phyloP scores from a whole-genome alignment of 306 rosid species.

The Prunus fruticosa region DNA sequence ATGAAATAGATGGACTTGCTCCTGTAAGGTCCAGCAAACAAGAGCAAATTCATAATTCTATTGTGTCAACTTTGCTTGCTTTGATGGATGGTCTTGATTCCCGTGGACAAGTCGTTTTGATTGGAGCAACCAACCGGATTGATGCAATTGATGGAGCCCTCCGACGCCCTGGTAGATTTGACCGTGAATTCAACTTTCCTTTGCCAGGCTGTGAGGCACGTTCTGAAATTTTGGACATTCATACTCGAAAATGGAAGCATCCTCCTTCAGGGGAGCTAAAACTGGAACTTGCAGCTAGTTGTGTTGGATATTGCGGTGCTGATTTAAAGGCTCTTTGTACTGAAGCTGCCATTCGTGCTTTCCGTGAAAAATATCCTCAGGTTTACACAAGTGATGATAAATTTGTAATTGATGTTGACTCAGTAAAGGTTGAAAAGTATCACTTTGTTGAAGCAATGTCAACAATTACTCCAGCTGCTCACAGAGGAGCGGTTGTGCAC shows the following conservation, averaged over 20 bases:
- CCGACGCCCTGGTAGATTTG: slow-evolving; percentile 98
- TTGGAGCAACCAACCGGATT: slow-evolving; percentile 97
- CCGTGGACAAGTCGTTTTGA: slow-evolving; percentile 97
- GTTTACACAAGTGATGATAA: slow-evolving; percentile 95
- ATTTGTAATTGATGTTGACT: slow-evolving; percentile 89
- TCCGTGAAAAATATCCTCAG: slow-evolving; percentile 94
- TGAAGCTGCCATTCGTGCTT: slow-evolving; percentile 97
- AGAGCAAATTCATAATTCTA: slow-evolving; percentile 98
- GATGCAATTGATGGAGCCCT: slow-evolving; percentile 99
- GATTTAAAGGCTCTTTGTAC: slow-evolving; percentile 97
- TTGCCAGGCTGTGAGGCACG: slow-evolving; percentile 97
- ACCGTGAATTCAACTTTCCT: slow-evolving; percentile 91
- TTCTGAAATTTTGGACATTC: slow-evolving; percentile 88
- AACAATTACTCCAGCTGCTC: slow-evolving; percentile 97
- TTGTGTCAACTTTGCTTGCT: slow-evolving; percentile 98
- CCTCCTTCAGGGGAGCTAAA: slow-evolving; percentile 81
- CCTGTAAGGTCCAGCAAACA: slow-evolving; percentile 99
- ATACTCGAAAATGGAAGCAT: slow-evolving; percentile 93
- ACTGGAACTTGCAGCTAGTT: slow-evolving; percentile 88
- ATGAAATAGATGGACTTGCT: slow-evolving; percentile 98
- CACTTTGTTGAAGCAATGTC: slow-evolving; percentile 97
- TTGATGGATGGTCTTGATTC: slow-evolving; percentile 99
- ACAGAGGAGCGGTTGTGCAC: slow-evolving; percentile 88
- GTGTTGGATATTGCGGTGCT: slow-evolving; percentile 99
- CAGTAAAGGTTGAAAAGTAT: slow-evolving; percentile 79